phyloP scores from a whole-genome alignment of 2,329 filamentous ascomycete genomes.

The Hymenoscyphus occultus region DNA sequence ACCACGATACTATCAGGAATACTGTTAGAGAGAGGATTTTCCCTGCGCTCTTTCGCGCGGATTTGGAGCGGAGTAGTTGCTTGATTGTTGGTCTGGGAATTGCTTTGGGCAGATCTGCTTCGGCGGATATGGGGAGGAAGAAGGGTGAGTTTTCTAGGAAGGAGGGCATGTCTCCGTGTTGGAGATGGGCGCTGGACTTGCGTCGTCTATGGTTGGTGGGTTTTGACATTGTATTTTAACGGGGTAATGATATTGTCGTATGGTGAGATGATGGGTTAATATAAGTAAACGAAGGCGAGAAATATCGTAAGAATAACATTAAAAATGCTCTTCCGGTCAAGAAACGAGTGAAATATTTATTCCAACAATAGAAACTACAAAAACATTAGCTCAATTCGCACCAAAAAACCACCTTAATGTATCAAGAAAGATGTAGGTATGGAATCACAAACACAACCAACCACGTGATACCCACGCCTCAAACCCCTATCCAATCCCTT shows the following conservation, averaged over 20 bases:
- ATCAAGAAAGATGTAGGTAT: too few relatives aligned
- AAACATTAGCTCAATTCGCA: too few relatives aligned
- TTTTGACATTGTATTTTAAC: background rate
- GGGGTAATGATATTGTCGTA: background rate
- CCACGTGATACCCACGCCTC: too few relatives aligned
- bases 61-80: slow-evolving; percentile 40
- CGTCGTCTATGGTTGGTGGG: slow-evolving; percentile 5
- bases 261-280: background rate
- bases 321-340: too few relatives aligned
- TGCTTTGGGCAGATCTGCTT: slow-evolving; percentile 2
- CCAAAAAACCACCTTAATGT: too few relatives aligned
- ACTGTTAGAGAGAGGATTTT: slow-evolving; percentile 11
- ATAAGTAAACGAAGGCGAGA: too few relatives aligned
- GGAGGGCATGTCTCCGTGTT: slow-evolving; percentile 4
- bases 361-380: too few relatives aligned
- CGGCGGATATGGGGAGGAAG: slow-evolving; percentile 4
- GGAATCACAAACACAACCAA: too few relatives aligned
- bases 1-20: slow-evolving; percentile 9
- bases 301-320: too few relatives aligned
- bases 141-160: slow-evolving; percentile 17
- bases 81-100: slow-evolving; percentile 34
- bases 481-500: too few relatives aligned
- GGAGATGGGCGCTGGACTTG: background rate
- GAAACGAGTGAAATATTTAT: too few relatives aligned
- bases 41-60: slow-evolving; percentile 32